Evolutionary conservation across 176 grass and related monocot genomes (phyloP), one percentile per base, ranked within the genome.

Genomic region (Alopecurus myosuroides): DNA sequence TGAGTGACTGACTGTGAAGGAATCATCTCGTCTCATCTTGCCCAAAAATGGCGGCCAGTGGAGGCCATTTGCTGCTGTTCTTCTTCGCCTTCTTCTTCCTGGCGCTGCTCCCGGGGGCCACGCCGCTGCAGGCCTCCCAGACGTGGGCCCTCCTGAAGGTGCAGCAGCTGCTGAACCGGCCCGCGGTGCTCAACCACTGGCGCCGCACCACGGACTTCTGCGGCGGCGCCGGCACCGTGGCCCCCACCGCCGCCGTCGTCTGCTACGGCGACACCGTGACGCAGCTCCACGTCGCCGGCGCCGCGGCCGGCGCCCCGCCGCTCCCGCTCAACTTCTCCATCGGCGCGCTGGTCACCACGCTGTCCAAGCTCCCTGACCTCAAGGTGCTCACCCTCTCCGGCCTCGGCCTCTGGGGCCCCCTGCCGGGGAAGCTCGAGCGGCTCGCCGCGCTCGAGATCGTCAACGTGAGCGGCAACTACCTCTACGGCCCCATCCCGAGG

Each of bases 201-300:
- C 88, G 92, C 75, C 85, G 39, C 40, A 62, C 77, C 79, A 92
- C 91, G 12, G 94, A 95, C 86, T 98, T 98, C 85, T 98, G 96
- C 86, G 74, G 74, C 41, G 76, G 53, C 48, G 79, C 23, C 7
- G 84, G 74, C 56, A 79, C 81, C 58, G 28, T 57, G 61, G 61
- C 72, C 18, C 69, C 88, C 19, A 64, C 70, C 7, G 61, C 78
- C 26, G 78, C 96, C 65, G 74, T 98, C 69, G 79, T 98, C 77
- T 98, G 96, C 93, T 95, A 98, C 81, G 85, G 82, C 36, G 90
- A 92, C 76, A 98, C 87, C n/a, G 86, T 98, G 44, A 98, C 96
- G 60, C 96, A 98, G 80, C 84, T 98, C 4, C 93, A 98, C 79
- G 79, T 98, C 80, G 50, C 77, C 30, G 93, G 96, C 39, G 64